Percentiles rank a stretch among this genome's conserved stretches.
phyloP scores from a whole-genome alignment of 2,329 filamentous ascomycete genomes.

The Pestalotiopsis sp. region DNA sequence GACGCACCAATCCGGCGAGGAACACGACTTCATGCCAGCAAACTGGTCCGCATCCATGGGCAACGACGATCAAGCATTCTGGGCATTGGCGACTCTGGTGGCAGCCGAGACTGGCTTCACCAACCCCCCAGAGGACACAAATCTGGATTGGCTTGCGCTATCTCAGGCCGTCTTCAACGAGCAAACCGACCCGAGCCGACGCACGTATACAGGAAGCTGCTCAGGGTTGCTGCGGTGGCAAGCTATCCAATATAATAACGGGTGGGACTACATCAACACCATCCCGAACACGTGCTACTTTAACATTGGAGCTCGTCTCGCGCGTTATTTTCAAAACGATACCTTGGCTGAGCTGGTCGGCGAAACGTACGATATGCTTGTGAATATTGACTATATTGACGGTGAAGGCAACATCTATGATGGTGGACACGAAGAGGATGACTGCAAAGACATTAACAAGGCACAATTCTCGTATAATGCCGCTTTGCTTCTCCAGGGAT shows the following conservation, averaged over 20 bases:
- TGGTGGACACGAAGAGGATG: conserved; percentile 58
- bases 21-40: conserved; percentile 59
- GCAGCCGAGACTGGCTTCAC: conserved; percentile 68
- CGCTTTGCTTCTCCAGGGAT: conserved; percentile 62
- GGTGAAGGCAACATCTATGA: conserved; percentile 66
- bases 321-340: conserved; percentile 67
- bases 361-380: conserved; percentile 65
- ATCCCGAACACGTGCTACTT: conserved; percentile 67
- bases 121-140: conserved; percentile 50
- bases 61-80: conserved; percentile 74
- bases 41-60: conserved; percentile 62
- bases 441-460: conserved; percentile 61
- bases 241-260: conserved; percentile 72
- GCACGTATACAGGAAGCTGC: conserved; percentile 57
- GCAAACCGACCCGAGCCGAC: conserved; percentile 60
- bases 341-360: conserved; percentile 66
- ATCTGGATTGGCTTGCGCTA: conserved; percentile 64
- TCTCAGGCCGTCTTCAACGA: conserved; percentile 72
- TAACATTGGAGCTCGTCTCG: conserved; percentile 68
- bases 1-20: conserved; percentile 58
- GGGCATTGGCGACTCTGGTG: conserved; percentile 68
- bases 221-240: conserved; percentile 76
- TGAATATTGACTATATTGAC: conserved; percentile 58
- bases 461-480: conserved; percentile 70
- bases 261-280: conserved; percentile 76